Evolutionary conservation across 257 asterid genomes (phyloP).

Genomic region (Fraxinus americana): DNA sequence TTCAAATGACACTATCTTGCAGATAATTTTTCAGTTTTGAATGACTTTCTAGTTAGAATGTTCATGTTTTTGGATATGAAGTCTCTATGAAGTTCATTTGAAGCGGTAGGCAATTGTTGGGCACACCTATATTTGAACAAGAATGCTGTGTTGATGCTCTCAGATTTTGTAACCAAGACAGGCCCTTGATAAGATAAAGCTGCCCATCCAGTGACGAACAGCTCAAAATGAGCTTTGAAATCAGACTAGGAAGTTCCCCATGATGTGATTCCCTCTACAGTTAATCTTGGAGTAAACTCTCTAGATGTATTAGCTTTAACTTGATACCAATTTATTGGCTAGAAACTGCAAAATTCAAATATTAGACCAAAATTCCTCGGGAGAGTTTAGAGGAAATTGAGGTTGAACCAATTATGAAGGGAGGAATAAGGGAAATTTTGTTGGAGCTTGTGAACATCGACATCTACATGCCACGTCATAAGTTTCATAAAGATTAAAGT

Average conservation of each 20-base stretch:
- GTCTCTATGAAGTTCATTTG: background rate
- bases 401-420: no score
- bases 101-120: background rate
- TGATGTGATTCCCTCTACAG: background rate
- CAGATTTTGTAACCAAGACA: background rate
- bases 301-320: background rate
- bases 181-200: background rate
- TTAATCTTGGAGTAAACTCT: background rate
- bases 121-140: background rate
- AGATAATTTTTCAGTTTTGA: background rate
- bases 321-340: background rate
- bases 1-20: conserved; percentile 3
- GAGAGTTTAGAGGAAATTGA: background rate
- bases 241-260: background rate
- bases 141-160: background rate
- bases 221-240: background rate
- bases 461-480: no score
- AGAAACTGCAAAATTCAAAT: background rate
- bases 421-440: no score
- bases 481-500: no score
- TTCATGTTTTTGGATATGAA: background rate
- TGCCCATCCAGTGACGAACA: background rate
- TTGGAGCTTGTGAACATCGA: no score
- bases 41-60: background rate
- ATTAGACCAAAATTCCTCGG: background rate